Evolutionary conservation across 805 yeast genomes (phyloP).

Genomic region (Lipomyces yamadae): DNA sequence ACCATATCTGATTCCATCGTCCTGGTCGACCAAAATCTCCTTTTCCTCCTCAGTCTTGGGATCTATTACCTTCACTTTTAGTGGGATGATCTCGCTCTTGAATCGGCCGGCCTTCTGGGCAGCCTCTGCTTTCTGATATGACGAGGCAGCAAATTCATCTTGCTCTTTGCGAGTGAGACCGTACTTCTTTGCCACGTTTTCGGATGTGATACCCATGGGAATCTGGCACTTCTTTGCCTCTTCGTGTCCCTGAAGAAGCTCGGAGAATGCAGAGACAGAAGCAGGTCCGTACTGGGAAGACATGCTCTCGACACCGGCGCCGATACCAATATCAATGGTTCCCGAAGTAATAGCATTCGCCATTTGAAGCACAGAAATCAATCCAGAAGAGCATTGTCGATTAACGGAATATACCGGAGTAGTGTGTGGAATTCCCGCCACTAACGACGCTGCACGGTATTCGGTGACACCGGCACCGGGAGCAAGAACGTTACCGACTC

Average conservation of each 20-base stretch:
- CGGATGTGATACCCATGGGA: constrained; percentile 97
- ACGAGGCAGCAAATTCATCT: constrained; percentile 86
- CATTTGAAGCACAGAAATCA: constrained; percentile 86
- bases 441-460: constrained; percentile 88
- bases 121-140: constrained; percentile 80
- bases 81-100: constrained; percentile 86
- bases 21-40: constrained; percentile 61
- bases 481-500: constrained; percentile 89
- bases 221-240: constrained; percentile 67
- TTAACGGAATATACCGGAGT: constrained; percentile 82
- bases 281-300: constrained; percentile 48
- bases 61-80: constrained; percentile 62
- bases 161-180: constrained; percentile 70
- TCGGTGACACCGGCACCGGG: constrained; percentile 94
- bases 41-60: constrained; percentile 64
- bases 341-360: constrained; percentile 87
- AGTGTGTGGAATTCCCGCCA: constrained; percentile 85
- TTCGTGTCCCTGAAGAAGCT: constrained; percentile 48
- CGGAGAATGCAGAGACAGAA: constrained; percentile 60
- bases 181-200: constrained; percentile 78
- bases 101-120: constrained; percentile 77
- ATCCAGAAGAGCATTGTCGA: constrained; percentile 94
- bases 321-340: constrained; percentile 89
- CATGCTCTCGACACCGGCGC: constrained; percentile 95
- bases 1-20: constrained; percentile 89